Evolutionary conservation across 495 filamentous ascomycete species (phyloP), one percentile per base, ranked within the genome.

Genomic region (Daldinia childiae): DNA sequence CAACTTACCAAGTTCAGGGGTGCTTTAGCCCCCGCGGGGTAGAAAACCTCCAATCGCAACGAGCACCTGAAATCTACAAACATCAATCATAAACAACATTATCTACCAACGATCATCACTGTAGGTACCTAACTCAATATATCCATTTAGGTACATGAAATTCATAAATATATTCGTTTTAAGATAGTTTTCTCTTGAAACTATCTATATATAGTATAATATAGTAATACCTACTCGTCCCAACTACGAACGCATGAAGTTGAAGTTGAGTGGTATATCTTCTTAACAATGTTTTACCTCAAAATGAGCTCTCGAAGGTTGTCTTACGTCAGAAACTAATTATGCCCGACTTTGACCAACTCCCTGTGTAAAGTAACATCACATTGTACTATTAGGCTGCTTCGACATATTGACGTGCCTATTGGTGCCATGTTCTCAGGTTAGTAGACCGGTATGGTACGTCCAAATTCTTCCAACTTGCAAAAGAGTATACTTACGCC

Each of bases 281-380:
- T 17, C 24, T 19, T 50, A 50, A 50, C 24, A 50, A 11, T 6
- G 21, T 19, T 21, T 14, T 50, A 19, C 17, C 45, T 8, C 7
- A 50, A 26, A 26, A 11, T 3, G 11, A 14, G 19, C 45, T 8
- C n/a, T 21, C 45, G 6, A 19, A 50, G 48, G 48, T 2, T 27
- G 11, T 51, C 48, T 51, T 27, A 51, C 17, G 48, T 51, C 48
- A 51, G 48, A 51, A 51, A 51, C 17, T 34, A 34, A 5, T 50
- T 50, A 50, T 21, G 45, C 19, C 45, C n/a, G n/a, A n/a, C n/a
- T n/a, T n/a, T n/a, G n/a, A n/a, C n/a, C n/a, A n/a, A n/a, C 27
- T 29, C 4, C 27, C 2, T 29, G 27, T 32, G 9, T 32, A 0
- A 32, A 32, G 29, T 32, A 7, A 32, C 29, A 32, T 9, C 29